phyloP scores from a whole-genome alignment of 2,329 filamentous ascomycete species.

The Magnaporthiopsis rhizophila region DNA sequence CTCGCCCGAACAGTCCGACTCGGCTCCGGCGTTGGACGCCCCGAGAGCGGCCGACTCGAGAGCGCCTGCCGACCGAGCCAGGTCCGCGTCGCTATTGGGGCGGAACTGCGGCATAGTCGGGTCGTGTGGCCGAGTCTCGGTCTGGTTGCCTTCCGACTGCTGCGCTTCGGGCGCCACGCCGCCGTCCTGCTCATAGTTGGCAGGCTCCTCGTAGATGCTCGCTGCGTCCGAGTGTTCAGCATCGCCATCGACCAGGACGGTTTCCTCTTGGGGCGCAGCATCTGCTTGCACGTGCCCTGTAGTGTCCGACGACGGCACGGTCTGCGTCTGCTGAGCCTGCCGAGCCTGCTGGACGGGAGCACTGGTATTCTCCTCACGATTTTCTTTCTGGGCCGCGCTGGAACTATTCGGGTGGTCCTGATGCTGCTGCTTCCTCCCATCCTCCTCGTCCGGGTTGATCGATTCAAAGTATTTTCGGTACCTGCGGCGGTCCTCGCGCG shows the following conservation, averaged over 20 bases:
- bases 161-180: neutral
- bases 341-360: neutral
- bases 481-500: slow-evolving; percentile 51
- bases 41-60: neutral
- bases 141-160: neutral
- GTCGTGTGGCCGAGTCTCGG: slow-evolving; percentile 29
- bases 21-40: neutral
- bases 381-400: neutral
- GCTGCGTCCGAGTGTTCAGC: neutral
- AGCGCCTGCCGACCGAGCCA: neutral
- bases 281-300: neutral
- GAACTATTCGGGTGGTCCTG: neutral
- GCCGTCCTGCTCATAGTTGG: neutral
- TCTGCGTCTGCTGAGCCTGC: neutral
- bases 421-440: neutral
- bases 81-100: slow-evolving; percentile 37
- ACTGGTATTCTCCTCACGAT: neutral
- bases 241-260: neutral
- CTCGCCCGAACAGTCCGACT: slow-evolving; percentile 2
- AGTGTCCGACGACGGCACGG: neutral
- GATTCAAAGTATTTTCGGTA: slow-evolving; percentile 41
- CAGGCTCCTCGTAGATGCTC: neutral
- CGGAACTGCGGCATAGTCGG: slow-evolving; percentile 63
- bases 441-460: slow-evolving; percentile 26
- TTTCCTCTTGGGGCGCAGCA: neutral